Conservation (phyloP, 352 stramenopile species). For the Elongisporangium senticosum region DNA sequence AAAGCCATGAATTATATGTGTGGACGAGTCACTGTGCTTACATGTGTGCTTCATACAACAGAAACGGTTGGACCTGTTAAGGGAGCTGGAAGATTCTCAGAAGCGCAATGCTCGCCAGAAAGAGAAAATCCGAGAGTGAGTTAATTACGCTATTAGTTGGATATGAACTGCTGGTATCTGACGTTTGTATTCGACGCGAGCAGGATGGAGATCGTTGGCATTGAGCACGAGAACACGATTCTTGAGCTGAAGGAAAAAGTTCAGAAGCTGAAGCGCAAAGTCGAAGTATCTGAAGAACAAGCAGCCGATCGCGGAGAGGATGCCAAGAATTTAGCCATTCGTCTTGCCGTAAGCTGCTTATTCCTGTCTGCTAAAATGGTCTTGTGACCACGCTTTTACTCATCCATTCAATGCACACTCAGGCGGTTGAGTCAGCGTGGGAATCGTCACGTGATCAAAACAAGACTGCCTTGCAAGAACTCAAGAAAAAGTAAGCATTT, state of each 20-base stretch:
- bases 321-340: slow-evolving; percentile 56
- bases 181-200: slow-evolving; percentile 1
- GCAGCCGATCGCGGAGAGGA: slow-evolving; percentile 54
- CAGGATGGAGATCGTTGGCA: slow-evolving; percentile 62
- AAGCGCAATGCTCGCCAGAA: slow-evolving; percentile 64
- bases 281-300: slow-evolving; percentile 37
- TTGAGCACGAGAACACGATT: slow-evolving; percentile 71
- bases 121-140: slow-evolving; percentile 63
- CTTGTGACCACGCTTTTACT: not conserved
- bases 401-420: not conserved
- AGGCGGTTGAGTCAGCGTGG: slow-evolving; percentile 78
- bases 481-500: slow-evolving; percentile 64
- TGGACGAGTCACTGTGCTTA: not conserved
- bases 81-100: slow-evolving; percentile 63
- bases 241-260: slow-evolving; percentile 72
- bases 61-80: slow-evolving; percentile 62
- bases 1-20: not conserved
- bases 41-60: slow-evolving; percentile 3
- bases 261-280: slow-evolving; percentile 67
- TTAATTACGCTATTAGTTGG: not conserved
- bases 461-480: slow-evolving; percentile 64
- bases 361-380: not conserved
- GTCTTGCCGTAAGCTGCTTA: slow-evolving; percentile 39
- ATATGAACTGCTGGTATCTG: not conserved
- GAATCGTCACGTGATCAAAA: slow-evolving; percentile 74